These are phyloP conservation scores for Tympanopsis confertula DNA, from an alignment of 2,329 filamentous ascomycete species.

Conservation along the genomic window DNA sequence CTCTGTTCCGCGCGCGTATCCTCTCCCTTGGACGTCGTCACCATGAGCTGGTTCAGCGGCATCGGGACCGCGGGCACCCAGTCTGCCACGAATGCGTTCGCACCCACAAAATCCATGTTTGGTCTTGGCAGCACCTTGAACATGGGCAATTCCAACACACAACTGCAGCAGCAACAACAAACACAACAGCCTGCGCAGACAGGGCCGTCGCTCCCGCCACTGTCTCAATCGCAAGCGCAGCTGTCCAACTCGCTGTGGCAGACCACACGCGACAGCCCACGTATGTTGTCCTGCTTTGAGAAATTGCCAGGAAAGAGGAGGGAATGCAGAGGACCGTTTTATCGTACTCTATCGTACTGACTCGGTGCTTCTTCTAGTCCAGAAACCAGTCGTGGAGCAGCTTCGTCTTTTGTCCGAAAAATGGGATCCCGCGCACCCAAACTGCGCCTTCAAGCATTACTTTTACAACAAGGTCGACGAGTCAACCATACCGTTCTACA, in stretches of 20 bases:
- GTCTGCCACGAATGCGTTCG: slow-evolving; percentile 18
- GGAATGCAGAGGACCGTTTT: not conserved
- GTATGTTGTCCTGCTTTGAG: too few species aligned
- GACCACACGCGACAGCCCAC: slow-evolving; percentile 34
- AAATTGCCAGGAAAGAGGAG: too few species aligned
- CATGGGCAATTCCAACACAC: slow-evolving; percentile 8
- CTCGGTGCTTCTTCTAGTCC: slow-evolving; percentile 28
- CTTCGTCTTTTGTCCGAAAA: slow-evolving; percentile 60
- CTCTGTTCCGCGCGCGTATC: too few species aligned
- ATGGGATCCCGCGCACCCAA: slow-evolving; percentile 59
- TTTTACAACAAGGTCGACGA: slow-evolving; percentile 79
- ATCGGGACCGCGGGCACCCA: too few species aligned
- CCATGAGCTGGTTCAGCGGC: too few species aligned
- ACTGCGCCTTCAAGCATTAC: slow-evolving; percentile 70
- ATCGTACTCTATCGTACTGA: slow-evolving; percentile 2
- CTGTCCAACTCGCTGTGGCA: slow-evolving; percentile 40
- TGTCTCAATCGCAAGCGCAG: slow-evolving; percentile 32
- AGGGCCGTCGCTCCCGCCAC: slow-evolving; percentile 27
- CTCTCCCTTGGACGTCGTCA: too few species aligned
- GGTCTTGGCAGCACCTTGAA: slow-evolving; percentile 17
- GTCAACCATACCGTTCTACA: slow-evolving; percentile 64
- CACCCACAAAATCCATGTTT: slow-evolving; percentile 5
- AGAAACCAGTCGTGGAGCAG: slow-evolving; percentile 66
- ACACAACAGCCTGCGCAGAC: slow-evolving; percentile 24
- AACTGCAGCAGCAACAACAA: slow-evolving; percentile 24